phyloP scores from a whole-genome alignment of 371 early-diverging fungal species.

The Amoeboaphelidium protococcarum region DNA sequence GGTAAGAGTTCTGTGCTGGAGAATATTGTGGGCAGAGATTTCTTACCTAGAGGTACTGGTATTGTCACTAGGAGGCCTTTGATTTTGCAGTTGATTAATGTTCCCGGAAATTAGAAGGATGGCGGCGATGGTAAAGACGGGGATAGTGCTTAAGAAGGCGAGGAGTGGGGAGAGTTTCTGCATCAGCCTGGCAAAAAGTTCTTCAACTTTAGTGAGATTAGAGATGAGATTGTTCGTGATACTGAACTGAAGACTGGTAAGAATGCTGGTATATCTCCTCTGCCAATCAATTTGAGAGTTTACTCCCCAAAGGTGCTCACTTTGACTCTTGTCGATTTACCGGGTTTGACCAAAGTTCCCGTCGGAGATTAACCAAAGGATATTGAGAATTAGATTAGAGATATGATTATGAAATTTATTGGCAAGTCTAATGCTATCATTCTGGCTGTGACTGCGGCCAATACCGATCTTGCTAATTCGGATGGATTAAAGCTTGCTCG shows the following conservation, averaged over 20 bases:
- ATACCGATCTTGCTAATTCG: conserved; percentile 94
- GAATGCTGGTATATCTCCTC: conserved; percentile 64
- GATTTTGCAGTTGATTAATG: conserved; percentile 84
- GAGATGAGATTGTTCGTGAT: conserved; percentile 72
- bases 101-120: conserved; percentile 16
- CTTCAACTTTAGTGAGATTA: conserved; percentile 69
- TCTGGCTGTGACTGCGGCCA: conserved; percentile 90
- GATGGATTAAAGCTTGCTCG: conserved; percentile 90
- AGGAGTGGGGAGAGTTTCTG: conserved; percentile 92
- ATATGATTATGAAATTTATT: conserved; percentile 88
- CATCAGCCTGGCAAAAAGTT: conserved; percentile 81
- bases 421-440: conserved; percentile 86
- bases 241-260: conserved; percentile 63
- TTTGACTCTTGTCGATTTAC: conserved; percentile 74
- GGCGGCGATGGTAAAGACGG: conserved; percentile 14
- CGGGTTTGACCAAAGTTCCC: conserved; percentile 33
- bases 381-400: conserved; percentile 87
- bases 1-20: conserved; percentile 98
- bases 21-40: conserved; percentile 93
- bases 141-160: too few species aligned
- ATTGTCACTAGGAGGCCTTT: conserved; percentile 85
- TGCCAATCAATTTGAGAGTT: conserved; percentile 83
- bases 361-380: conserved; percentile 96
- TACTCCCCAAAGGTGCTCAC: conserved; percentile 78
- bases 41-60: conserved; percentile 71